Base-by-base conservation (phyloP, 2,329 filamentous ascomycete species). In the Cadophora sp. region DNA sequence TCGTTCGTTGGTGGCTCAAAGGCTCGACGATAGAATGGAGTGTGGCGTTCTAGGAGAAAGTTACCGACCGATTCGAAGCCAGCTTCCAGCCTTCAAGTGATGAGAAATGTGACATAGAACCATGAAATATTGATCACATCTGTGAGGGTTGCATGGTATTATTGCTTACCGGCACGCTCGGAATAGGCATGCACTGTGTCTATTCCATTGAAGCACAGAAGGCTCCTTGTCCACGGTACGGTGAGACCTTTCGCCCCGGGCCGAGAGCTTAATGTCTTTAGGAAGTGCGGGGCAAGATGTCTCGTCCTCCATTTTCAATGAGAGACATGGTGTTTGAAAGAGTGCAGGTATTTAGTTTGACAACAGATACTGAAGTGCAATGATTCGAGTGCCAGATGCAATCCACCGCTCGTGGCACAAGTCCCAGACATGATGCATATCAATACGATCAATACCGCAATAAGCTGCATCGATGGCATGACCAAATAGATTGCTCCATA, bases 201-300 rank as follows among this genome's bases (percentile, higher is more conserved):
- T 6, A 26, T 27, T 11, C 50, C 24, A 24, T 7, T 16, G 4
- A 16, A 29, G 50, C 27, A 5, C 4, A 16, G 24, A 53, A 27
- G 11, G 14, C 50, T 53, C 24, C 50, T 27, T 53, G 24, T 27
- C 11, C 22, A 53, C 24, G 26, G 50, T 53, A 53, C 14, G 24
- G 11, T 27, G 16, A 53, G 50, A 53, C 50, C 12, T 27, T n/a
- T 29, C 50, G 50, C 11, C 29, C 24, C 50, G 50, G 24, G 26
- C 50, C 50, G 50, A 53, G 50, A 53, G 50, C 50, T 53, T 53
- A 27, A 53, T 53, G 50, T 24, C 26, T 29, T 53, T 27, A 8
- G 50, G 24, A 5, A 19, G 3, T 53, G 50, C 24, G 50, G 11
- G 12, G 24, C 50, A 27, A 27, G 16, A 6, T 53, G 50, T 53